These are phyloP conservation scores for Stylonectria norvegica DNA, from an alignment of 2,329 filamentous ascomycete genomes.

Conservation along the genomic window DNA sequence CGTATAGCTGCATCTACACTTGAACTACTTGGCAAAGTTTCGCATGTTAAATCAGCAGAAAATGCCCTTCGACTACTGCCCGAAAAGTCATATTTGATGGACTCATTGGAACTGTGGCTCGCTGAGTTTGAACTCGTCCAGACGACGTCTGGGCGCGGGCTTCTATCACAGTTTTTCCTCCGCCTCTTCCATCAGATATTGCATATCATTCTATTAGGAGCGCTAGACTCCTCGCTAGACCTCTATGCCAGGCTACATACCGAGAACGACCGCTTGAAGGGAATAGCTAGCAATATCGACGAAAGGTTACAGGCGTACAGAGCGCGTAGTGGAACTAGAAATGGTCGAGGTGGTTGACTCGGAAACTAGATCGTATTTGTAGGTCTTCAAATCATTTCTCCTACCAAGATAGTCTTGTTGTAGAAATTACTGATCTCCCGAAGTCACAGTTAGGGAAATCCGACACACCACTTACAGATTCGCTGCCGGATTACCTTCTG, in stretches of 20 bases:
- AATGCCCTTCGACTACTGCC: conserved; percentile 24
- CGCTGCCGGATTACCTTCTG: too few species aligned
- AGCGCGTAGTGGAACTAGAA: conserved; percentile 4
- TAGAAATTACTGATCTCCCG: too few species aligned
- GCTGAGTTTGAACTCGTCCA: conserved; percentile 26
- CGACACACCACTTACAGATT: too few species aligned
- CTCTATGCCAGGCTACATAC: conserved; percentile 24
- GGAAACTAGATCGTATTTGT: too few species aligned
- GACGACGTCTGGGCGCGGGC: conserved; percentile 18
- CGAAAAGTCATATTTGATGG: conserved; percentile 31
- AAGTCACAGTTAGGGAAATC: too few species aligned
- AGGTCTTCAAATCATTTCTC: too few species aligned
- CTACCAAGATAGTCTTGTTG: too few species aligned
- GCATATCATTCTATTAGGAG: conserved; percentile 33
- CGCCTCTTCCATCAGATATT: conserved; percentile 34
- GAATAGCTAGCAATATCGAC: conserved; percentile 25
- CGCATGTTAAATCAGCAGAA: conserved; percentile 20
- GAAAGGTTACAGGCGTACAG: conserved; percentile 32
- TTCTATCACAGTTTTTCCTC: conserved; percentile 33
- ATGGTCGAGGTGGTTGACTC: not conserved
- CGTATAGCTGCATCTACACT: conserved; percentile 32
- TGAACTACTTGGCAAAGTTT: conserved; percentile 31
- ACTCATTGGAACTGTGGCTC: conserved; percentile 33
- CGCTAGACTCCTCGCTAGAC: conserved; percentile 29
- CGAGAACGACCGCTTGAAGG: conserved; percentile 32